Base-by-base conservation (phyloP, 106 monocot genomes). In the Platanthera guangdongensis region DNA sequence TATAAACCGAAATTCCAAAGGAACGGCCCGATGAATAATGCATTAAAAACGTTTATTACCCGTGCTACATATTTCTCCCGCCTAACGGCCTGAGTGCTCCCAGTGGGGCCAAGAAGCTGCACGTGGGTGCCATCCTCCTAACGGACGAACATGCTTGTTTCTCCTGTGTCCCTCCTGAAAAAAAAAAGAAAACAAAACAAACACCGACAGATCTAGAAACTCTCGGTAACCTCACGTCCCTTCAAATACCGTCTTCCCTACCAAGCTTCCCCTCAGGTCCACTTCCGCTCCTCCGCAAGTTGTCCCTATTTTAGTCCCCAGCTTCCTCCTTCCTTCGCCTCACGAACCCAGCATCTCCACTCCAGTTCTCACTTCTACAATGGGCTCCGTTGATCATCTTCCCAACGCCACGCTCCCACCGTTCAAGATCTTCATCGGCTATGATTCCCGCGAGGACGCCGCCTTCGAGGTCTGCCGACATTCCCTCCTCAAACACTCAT, bases 401-500 rank as follows among this genome's bases (percentile, higher is more conserved):
- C 59, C 59, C 68, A 69, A 47, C 32, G 28, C 74, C 22, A 18
- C 13, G 1, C 50, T 9, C 19, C 25, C 2, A 0, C 75, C 83
- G 11, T 84, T 87, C 82, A 59, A 52, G 68, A 59, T 87, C 76
- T 87, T 87, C 79, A 57, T 87, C 59, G 87, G 87, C 9, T 84
- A 87, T 80, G 87, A 87, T 64, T 73, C 80, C 21, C 79, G 82
- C 49, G 87, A 87, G 76, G 76, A 72, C 67, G 52, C 74, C 8
- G 84, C 87, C 16, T 84, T 64, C 82, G 63, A 79, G 69, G 87
- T 87, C 0, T 87, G 87, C 79, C 79, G 84, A 3, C 72, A 76
- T 12, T 84, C 84, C 59, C 84, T 87, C 55, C 79, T 84, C 15
- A 84, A 80, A 74, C 82, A 71, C 74, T 69, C 82, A 46, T 74